Evolutionary conservation across 441 rosid genomes (phyloP).

Genomic region (Erysimum cheiri): DNA sequence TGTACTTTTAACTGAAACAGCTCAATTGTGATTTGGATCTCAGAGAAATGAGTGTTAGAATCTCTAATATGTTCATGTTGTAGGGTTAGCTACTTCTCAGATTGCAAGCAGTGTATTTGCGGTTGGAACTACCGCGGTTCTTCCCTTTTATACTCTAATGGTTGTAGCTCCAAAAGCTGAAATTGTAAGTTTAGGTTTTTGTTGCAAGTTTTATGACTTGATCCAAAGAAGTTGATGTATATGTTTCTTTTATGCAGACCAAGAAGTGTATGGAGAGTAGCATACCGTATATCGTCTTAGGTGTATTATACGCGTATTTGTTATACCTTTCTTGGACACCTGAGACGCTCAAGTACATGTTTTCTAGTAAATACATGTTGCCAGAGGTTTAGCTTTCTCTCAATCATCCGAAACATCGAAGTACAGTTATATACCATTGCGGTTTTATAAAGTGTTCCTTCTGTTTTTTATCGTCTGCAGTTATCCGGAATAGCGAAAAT

Average conservation of each 20-base stretch:
- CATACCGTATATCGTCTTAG: conserved; percentile 67
- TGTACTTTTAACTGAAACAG: not conserved
- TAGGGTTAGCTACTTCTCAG: conserved; percentile 77
- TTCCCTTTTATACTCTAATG: conserved; percentile 93
- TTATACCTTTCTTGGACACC: conserved; percentile 91
- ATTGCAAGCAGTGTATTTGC: conserved; percentile 72
- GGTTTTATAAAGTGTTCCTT: not conserved
- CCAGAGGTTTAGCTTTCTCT: conserved; percentile 63
- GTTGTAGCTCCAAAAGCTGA: conserved; percentile 87
- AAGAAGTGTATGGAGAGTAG: conserved; percentile 74
- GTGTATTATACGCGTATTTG: conserved; percentile 69
- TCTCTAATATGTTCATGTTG: conserved; percentile 4
- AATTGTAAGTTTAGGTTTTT: conserved; percentile 52
- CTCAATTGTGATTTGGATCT: conserved; percentile 3
- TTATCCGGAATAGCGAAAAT: conserved; percentile 78
- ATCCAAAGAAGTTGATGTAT: not conserved
- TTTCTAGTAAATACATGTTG: conserved; percentile 75
- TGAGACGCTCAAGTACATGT: conserved; percentile 66
- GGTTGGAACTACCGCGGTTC: conserved; percentile 79
- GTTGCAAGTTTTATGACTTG: not conserved
- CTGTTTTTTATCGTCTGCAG: conserved; percentile 41
- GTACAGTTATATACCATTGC: not conserved
- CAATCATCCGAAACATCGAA: not conserved
- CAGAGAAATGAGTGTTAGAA: not conserved
- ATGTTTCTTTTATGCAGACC: conserved; percentile 58